Base-by-base conservation (phyloP, 2,329 filamentous ascomycete genomes). In the Acephala macrosclerotiorum region DNA sequence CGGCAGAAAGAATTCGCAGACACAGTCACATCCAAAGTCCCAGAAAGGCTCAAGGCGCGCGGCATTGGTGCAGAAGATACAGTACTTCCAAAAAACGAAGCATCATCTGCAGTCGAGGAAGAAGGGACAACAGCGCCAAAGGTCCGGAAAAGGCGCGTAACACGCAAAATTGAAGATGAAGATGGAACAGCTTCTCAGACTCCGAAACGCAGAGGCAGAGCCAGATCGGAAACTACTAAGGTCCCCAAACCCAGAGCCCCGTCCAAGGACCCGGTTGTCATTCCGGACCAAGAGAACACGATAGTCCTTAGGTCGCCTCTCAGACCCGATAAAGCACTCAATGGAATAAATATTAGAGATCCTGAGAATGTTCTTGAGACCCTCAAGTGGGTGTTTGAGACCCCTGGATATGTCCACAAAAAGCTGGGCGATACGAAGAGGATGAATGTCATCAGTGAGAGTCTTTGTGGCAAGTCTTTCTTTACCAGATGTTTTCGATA, bases 401-500 rank as follows among this genome's bases (percentile, higher is more conserved):
- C 9, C 3, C 4, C 4, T 49, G 20, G 22, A 29, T 1, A 8
- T 16, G 11, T 16, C 6, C 3, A 49, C 18, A 53, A 29, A 22
- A 53, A 22, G 25, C 5, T 18, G 18, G 26, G 9, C 22, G 18
- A 57, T 38, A 33, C 18, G 16, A 33, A 20, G 16, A 33, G 55
- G 38, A 35, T 36, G 55, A 36, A 57, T 20, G 35, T 57, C 26
- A 80, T 85, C 18, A 81, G 80, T 72, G 78, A 84, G 16, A 70
- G 77, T 40, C 79, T 89, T 18, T 87, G 85, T 67, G 73, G 75
- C 75, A 72, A 55, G 68, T 58, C 22, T 11, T 38, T 29, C 2
- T 18, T 11, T 38, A 26, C 3, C 18, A 38, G 29, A 8, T 22
- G 56, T 57, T 29, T n/a, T 58, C 53, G 35, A n/a, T 49, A 61